A percentile compares a stretch with the other conserved stretches of the same genome.
These are phyloP conservation scores for Eucalyptus fibrosa DNA, from an alignment of 345 rosid genomes.

Conservation along the genomic window DNA sequence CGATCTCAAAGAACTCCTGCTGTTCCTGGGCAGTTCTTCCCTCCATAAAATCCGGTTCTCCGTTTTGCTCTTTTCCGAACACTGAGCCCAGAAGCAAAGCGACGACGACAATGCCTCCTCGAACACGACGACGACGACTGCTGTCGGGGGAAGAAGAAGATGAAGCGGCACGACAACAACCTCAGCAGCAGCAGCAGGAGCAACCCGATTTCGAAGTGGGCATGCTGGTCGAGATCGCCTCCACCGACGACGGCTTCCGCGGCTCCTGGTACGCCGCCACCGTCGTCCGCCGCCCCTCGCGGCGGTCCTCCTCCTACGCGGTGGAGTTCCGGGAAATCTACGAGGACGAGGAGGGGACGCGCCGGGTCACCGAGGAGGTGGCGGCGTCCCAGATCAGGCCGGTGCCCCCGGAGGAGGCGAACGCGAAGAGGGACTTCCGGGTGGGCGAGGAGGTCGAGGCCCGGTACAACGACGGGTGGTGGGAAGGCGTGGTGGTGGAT, in stretches of 20 bases:
- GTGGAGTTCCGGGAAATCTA: constrained; percentile 27
- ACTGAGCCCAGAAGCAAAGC: background rate
- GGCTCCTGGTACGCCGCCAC: constrained; percentile 62
- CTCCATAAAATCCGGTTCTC: background rate
- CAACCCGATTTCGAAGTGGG: background rate
- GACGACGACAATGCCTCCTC: background rate
- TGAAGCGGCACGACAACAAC: background rate
- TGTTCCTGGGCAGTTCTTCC: background rate
- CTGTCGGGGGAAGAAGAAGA: background rate
- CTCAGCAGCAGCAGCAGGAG: background rate
- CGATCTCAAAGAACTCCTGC: background rate
- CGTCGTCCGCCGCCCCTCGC: constrained; percentile 9
- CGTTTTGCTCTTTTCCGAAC: background rate
- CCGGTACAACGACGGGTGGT: constrained; percentile 68
- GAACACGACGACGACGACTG: background rate
- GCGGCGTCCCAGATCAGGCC: constrained; percentile 31
- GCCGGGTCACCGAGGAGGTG: constrained; percentile 26
- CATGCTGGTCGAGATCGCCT: constrained; percentile 40
- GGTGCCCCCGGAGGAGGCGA: constrained; percentile 39
- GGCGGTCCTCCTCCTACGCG: background rate
- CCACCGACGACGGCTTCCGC: constrained; percentile 53
- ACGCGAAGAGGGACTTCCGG: constrained; percentile 7
- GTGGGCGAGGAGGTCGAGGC: constrained; percentile 64
- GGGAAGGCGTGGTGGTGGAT: constrained; percentile 72
- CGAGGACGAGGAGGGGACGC: constrained; percentile 31